These are phyloP conservation scores for Cordyceps fumosorosea DNA, from an alignment of 2,329 filamentous ascomycete genomes.

Conservation along the genomic window DNA sequence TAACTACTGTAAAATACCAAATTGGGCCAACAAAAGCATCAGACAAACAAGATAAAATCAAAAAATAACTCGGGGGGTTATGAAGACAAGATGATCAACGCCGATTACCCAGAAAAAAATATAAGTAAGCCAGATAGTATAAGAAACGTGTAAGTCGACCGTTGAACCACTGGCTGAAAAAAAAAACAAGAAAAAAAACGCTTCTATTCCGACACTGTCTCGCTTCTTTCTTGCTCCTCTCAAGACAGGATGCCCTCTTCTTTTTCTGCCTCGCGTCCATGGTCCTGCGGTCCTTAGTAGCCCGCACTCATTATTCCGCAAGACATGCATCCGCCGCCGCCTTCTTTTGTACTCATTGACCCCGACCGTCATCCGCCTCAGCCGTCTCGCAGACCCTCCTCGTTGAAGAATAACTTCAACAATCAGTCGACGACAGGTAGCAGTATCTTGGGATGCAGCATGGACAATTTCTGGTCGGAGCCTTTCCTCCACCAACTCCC, in stretches of 20 bases:
- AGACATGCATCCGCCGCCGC: neutral
- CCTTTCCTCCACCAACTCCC: neutral
- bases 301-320: neutral
- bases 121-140: neutral
- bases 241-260: neutral
- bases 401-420: neutral
- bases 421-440: neutral
- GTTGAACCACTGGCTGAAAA: neutral
- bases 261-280: neutral
- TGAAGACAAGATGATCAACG: neutral
- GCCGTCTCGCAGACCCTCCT: neutral
- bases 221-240: neutral
- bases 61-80: neutral
- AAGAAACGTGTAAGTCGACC: neutral
- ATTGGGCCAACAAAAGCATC: neutral
- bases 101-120: constrained; percentile 7
- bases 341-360: neutral
- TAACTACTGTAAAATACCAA: no score
- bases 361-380: neutral
- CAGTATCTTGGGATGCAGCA: neutral
- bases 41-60: neutral
- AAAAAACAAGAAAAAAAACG: neutral
- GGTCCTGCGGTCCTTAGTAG: neutral
- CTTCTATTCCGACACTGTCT: neutral
- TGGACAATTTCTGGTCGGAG: neutral